These are phyloP conservation scores for Pluteus cervinus DNA, from an alignment of 768 basidiomycete species.

Conservation along the genomic window DNA sequence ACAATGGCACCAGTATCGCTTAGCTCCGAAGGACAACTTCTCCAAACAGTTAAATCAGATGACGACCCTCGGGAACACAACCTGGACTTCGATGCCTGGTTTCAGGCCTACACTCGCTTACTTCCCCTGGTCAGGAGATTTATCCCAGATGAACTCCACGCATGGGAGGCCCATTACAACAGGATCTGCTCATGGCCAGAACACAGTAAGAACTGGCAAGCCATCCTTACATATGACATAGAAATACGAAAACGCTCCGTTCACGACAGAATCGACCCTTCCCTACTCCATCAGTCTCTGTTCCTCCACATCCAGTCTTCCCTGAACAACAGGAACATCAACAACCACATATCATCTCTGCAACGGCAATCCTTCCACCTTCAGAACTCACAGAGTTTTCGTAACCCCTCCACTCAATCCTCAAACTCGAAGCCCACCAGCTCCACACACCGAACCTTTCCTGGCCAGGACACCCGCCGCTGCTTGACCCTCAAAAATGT, in stretches of 20 bases:
- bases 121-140: slow-evolving; percentile 9
- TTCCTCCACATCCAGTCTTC: too few species aligned
- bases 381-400: too few species aligned
- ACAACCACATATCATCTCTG: too few species aligned
- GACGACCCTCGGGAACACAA: slow-evolving; percentile 8
- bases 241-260: slow-evolving; percentile 8
- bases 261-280: slow-evolving; percentile 5
- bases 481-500: slow-evolving; percentile 9
- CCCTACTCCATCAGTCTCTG: slow-evolving; percentile 2
- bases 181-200: slow-evolving; percentile 7
- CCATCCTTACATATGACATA: slow-evolving; percentile 12
- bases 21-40: slow-evolving; percentile 3
- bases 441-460: neutral
- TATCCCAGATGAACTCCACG: slow-evolving; percentile 6
- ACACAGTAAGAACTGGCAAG: slow-evolving; percentile 8
- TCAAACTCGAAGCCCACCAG: too few species aligned
- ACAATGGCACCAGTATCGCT: slow-evolving; percentile 1
- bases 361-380: too few species aligned
- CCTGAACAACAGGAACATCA: too few species aligned
- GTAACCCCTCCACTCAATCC: too few species aligned
- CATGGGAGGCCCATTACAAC: slow-evolving; percentile 12
- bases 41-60: slow-evolving; percentile 8
- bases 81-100: slow-evolving; percentile 17
- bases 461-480: neutral
- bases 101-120: slow-evolving; percentile 14